Base-by-base conservation (phyloP, 2,329 filamentous ascomycete species). In the Verticillium zaregamsianum region DNA sequence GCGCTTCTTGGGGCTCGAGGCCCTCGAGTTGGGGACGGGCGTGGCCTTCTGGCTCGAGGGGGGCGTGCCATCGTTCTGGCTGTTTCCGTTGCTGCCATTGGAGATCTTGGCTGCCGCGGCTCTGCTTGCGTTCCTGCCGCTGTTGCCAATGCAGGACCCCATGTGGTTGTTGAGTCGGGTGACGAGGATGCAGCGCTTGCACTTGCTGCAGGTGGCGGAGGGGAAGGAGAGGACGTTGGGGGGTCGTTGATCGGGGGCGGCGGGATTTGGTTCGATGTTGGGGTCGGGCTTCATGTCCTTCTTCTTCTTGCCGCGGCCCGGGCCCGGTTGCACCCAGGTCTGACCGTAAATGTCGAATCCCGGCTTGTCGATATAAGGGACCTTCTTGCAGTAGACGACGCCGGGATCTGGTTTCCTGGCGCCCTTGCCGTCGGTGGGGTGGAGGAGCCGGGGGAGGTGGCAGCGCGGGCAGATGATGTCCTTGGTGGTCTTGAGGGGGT, bases 331-430 rank as follows among this genome's bases (percentile, higher is more conserved):
- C 15, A 91, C 88, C 83, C 91, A 93, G 32, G 89, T 91, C 74
- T 93, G 91, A 58, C 90, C 90, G 74, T 93, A 93, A 66, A 93
- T 91, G 74, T 94, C 90, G 76, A 88, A 90, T 63, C 90, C 90
- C 2, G 86, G 81, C 72, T 90, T 88, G 67, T 91, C 86, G 64
- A 92, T 90, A 79, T 90, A 93, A 0, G 90, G 90, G 64, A 90
- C 87, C 66, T 88, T 87, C 75, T 91, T 91, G 82, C 91, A 94
- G 80, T 93, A 93, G 67, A 89, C 86, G 67, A 88, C 79, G 66
- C 82, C 80, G 0, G 90, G 90, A 62, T 89, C 86, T 54, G 87
- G 87, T 70, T 86, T 86, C 69, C 77, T 78, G 14, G 87, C 82
- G 55, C 89, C 88, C 68, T 85, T 88, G 68, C 89, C 89, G 69